Evolutionary conservation across 352 stramenopile genomes (phyloP), one percentile per base, ranked within the genome.

Genomic region (Vaucheria bursata): DNA sequence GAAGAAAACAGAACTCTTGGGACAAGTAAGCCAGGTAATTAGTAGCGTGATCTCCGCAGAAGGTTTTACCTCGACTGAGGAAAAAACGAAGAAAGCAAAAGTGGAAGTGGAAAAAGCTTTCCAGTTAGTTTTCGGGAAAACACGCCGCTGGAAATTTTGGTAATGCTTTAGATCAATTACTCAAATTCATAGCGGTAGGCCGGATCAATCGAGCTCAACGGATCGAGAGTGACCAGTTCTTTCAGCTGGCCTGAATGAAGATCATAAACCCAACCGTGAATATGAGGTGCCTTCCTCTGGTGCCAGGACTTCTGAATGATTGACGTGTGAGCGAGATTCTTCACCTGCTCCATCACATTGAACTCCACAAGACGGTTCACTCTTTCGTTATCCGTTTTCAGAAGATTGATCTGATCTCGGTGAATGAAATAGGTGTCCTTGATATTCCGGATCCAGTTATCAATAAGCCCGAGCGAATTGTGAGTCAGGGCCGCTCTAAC

Each of bases 381-480:
- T 18, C 45, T 18, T 59, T 59, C 25, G 45, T 18, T 25, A 59
- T 25, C 45, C 45, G 45, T 25, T 59, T 59, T 25, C 12, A 59
- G 18, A 18, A 18, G 18, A 18, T 59, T 18, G 12, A 59, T 18
- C 25, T 59, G 90, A 35, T 91, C 84, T 59, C 90, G 85, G 86
- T 97, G 90, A 6, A 95, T 75, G 59, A 90, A 88, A 25, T 88
- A 88, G 36, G 96, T 91, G 74, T 95, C 91, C 8, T 89, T 89
- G 53, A 97, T 95, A 82, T 92, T 94, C 80, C 88, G 87, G 34
- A 96, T 81, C 91, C 92, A 97, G 79, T 94, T 93, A 85, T 95
- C 91, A 7, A 97, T 75, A 18, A 74, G 34, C 31, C 77, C 76
- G 50, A 78, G 76, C 52, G 70, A 49, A 72, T 78, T 39, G 8